phyloP scores from a whole-genome alignment of 2,329 filamentous ascomycete species.

The Aspergillus viridinutans region DNA sequence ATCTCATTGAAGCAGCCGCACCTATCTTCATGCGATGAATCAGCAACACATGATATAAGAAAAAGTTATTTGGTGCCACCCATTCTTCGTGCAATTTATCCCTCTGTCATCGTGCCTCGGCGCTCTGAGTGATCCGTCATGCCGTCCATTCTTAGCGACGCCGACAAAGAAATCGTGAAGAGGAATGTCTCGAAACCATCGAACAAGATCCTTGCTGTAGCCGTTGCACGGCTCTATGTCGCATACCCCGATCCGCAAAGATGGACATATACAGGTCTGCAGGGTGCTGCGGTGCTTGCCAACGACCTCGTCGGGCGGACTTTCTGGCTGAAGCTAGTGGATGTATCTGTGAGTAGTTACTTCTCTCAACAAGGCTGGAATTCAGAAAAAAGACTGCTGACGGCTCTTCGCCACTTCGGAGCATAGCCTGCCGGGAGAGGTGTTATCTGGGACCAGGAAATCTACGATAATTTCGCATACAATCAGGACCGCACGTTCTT shows the following conservation, averaged over 20 bases:
- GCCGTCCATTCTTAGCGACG: constrained; percentile 73
- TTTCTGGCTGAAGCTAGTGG: constrained; percentile 96
- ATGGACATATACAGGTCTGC: constrained; percentile 94
- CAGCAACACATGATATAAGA: constrained; percentile 5
- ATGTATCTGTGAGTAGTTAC: constrained; percentile 71
- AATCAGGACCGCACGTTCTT: constrained; percentile 98
- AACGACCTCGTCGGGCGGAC: constrained; percentile 95
- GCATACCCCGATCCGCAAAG: constrained; percentile 76
- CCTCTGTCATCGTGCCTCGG: constrained; percentile 7
- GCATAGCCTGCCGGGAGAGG: constrained; percentile 68
- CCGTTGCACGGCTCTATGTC: constrained; percentile 88
- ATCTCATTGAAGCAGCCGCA: constrained; percentile 5
- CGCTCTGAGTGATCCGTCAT: constrained; percentile 28
- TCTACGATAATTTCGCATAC: constrained; percentile 91
- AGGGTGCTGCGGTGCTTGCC: constrained; percentile 84
- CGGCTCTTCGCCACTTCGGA: constrained; percentile 2
- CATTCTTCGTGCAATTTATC: constrained; percentile 15
- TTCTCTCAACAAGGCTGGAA: constrained; percentile 1
- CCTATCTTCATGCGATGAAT: constrained; percentile 16
- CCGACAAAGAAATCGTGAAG: constrained; percentile 95
- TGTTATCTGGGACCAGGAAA: constrained; percentile 95
- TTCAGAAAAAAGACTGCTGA: constrained; percentile 7
- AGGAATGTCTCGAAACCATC: constrained; percentile 85
- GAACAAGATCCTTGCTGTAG: constrained; percentile 97
- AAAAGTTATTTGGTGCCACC: constrained; percentile 3